A percentile compares a stretch with the other conserved stretches of the same genome.
These are phyloP conservation scores for Diaporthe sp. DNA, from an alignment of 2,329 filamentous ascomycete species.

Conservation along the genomic window DNA sequence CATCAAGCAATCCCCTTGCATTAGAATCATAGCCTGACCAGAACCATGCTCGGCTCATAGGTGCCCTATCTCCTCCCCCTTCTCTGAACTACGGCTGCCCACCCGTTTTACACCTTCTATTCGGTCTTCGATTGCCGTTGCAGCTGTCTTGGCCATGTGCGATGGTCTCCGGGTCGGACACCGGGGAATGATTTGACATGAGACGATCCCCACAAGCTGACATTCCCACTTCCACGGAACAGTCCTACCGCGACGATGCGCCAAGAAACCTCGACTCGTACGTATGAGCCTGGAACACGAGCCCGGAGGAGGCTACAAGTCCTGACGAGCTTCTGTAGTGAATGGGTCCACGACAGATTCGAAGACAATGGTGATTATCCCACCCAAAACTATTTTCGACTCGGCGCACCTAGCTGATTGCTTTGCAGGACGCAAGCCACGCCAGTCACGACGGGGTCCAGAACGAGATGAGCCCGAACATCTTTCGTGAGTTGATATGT, in stretches of 20 bases:
- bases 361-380: conserved; percentile 72
- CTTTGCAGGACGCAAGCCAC: conserved; percentile 34
- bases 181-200: conserved; percentile 50
- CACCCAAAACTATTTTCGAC: background rate
- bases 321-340: conserved; percentile 60
- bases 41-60: conserved; percentile 34
- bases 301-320: conserved; percentile 7
- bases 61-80: conserved; percentile 44
- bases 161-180: conserved; percentile 41
- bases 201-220: conserved; percentile 51
- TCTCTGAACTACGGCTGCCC: conserved; percentile 38
- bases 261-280: conserved; percentile 78
- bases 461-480: conserved; percentile 29
- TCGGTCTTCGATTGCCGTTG: conserved; percentile 45
- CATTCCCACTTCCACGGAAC: conserved; percentile 54
- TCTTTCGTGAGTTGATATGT: conserved; percentile 23
- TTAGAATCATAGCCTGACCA: conserved; percentile 20
- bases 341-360: conserved; percentile 95
- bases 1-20: conserved; percentile 17
- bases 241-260: conserved; percentile 71
- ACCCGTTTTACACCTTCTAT: conserved; percentile 36
- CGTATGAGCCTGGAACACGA: conserved; percentile 4
- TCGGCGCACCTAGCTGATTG: conserved; percentile 12
- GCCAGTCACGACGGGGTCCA: conserved; percentile 35
- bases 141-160: conserved; percentile 43